Base-by-base conservation (phyloP, 2,329 filamentous ascomycete genomes). In the Hortaea sp. region DNA sequence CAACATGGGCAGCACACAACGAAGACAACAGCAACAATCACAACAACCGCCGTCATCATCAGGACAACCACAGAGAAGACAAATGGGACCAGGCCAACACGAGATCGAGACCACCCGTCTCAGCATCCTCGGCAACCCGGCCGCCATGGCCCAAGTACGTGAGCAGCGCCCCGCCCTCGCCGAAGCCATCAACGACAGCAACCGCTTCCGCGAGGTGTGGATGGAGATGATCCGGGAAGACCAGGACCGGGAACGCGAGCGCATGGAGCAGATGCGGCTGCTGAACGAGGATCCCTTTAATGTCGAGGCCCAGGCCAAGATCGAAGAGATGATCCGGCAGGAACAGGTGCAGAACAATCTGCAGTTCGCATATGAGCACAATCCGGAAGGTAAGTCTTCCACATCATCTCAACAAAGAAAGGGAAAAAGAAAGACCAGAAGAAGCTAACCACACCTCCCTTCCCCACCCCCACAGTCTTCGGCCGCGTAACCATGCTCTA, bases 241-340 rank as follows among this genome's bases (percentile, higher is more conserved):
- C 59, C 77, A 81, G 43, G 77, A 85, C 47, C 78, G 82, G 47
- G 83, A 89, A 50, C 75, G 77, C 29, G 83, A 89, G 64, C 84
- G 90, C 49, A 81, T 89, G 64, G 81, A 85, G 44, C 82, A 90
- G 64, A 89, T 95, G 57, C 82, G 82, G 51, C 76, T 85, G 60
- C 74, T 97, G 50, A 95, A 97, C 63, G 84, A 88, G 7, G 92
- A 98, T 60, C 89, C 90, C 0, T 95, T 97, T 69, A 90, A 98
- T 62, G 71, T 88, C 28, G 89, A 95, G 53, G 87, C 89, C 6
- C 92, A 98, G 68, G 77, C 77, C 41, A 87, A 84, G 69, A 98
- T 98, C 52, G 90, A 92, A 63, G 92, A 98, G 69, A 94, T 97
- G 68, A 98, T 98, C 62, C 82, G 92, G 46, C 86, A 95, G 67